Evolutionary conservation across 371 early-diverging fungal species (phyloP).

Genomic region (Actinomortierella ambigua): DNA sequence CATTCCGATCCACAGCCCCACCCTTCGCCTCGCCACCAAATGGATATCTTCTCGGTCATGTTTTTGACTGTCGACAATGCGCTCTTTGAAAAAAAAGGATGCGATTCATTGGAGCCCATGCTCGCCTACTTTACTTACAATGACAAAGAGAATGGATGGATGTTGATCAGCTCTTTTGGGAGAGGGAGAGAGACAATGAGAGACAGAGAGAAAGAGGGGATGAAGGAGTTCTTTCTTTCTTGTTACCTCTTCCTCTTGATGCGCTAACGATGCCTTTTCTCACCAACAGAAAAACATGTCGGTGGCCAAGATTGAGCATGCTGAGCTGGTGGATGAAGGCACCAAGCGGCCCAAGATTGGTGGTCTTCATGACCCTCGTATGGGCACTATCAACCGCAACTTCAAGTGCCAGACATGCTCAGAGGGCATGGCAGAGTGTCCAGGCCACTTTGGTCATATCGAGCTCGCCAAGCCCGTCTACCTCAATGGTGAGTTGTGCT

Average conservation of each 20-base stretch:
- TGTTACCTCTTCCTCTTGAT: not conserved
- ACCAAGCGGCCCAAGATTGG: slow-evolving; percentile 80
- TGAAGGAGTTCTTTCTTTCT: not conserved
- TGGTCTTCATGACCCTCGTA: slow-evolving; percentile 97
- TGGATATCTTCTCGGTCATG: too few species aligned
- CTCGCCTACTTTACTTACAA: too few species aligned
- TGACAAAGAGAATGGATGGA: too few species aligned
- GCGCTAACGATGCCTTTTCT: not conserved
- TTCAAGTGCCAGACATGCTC: slow-evolving; percentile 98
- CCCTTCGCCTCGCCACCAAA: too few species aligned
- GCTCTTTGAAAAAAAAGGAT: too few species aligned
- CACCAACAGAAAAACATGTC: slow-evolving; percentile 89
- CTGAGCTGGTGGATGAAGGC: slow-evolving; percentile 96
- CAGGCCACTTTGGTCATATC: slow-evolving; percentile 99
- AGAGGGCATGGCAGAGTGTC: slow-evolving; percentile 96
- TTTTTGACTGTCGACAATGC: too few species aligned
- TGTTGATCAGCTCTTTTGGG: too few species aligned
- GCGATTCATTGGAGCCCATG: too few species aligned
- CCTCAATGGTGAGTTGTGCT: slow-evolving; percentile 74
- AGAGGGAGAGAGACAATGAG: too few species aligned
- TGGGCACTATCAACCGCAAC: slow-evolving; percentile 99
- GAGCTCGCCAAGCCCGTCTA: slow-evolving; percentile 98
- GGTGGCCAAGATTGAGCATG: slow-evolving; percentile 93
- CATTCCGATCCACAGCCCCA: too few species aligned
- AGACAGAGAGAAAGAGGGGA: too few species aligned